These are phyloP conservation scores for Truncatella angustata DNA, from an alignment of 2,329 filamentous ascomycete species.

Conservation along the genomic window DNA sequence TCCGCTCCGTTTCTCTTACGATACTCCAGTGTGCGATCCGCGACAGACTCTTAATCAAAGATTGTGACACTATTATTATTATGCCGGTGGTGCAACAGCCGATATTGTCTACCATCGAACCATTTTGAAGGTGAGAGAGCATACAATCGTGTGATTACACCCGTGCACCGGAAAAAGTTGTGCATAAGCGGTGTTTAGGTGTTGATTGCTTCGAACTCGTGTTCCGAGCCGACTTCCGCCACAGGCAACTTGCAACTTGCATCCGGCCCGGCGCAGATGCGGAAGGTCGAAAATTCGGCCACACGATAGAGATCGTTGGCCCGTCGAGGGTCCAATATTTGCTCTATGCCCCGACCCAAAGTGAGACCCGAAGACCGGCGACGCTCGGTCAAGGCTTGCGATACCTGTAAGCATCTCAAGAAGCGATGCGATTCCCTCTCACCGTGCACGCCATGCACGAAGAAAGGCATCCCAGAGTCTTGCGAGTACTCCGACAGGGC, in stretches of 20 bases:
- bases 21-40: slow-evolving; percentile 2
- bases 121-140: background rate
- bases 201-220: background rate
- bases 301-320: background rate
- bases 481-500: slow-evolving; percentile 9
- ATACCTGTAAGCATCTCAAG: slow-evolving; percentile 10
- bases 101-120: background rate
- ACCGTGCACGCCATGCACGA: slow-evolving; percentile 10
- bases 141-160: background rate
- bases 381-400: slow-evolving; percentile 10
- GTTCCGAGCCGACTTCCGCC: slow-evolving; percentile 2
- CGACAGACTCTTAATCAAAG: background rate
- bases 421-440: slow-evolving; percentile 10
- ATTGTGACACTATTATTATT: background rate
- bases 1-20: slow-evolving; percentile 2
- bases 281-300: slow-evolving; percentile 2
- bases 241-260: background rate
- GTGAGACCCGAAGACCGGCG: slow-evolving; percentile 13
- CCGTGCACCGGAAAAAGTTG: background rate
- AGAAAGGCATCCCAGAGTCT: slow-evolving; percentile 7
- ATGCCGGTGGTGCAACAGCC: slow-evolving; percentile 3
- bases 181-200: background rate
- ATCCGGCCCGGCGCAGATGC: slow-evolving; percentile 3
- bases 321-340: background rate
- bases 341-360: slow-evolving; percentile 12